A percentile compares a stretch with the other conserved stretches of the same genome.
phyloP scores from a whole-genome alignment of 2,329 filamentous ascomycete genomes.

The Neopestalotiopsis sp. region DNA sequence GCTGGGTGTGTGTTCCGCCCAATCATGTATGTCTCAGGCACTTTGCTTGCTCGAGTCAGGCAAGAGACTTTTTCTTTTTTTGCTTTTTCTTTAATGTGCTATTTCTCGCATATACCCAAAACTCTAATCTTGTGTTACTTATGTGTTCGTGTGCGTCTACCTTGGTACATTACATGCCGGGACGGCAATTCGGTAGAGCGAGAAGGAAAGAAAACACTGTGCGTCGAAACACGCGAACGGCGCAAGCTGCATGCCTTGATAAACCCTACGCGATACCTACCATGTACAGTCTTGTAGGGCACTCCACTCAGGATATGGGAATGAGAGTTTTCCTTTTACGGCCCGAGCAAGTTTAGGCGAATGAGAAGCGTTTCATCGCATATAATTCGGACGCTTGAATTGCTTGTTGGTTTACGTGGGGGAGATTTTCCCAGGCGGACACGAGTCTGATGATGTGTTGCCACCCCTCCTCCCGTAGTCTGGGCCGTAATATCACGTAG shows the following conservation, averaged over 20 bases:
- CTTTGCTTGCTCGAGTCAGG: neutral
- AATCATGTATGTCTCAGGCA: slow-evolving; percentile 1
- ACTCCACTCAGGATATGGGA: neutral
- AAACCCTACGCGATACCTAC: neutral
- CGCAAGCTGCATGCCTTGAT: neutral
- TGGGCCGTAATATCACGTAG: neutral
- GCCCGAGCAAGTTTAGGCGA: neutral
- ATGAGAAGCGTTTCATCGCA: neutral
- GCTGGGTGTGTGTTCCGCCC: neutral
- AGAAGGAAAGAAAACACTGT: neutral
- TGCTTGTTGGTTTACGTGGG: neutral
- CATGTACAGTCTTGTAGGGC: too few relatives aligned
- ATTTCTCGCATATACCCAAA: neutral
- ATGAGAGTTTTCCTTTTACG: neutral
- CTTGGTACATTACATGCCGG: neutral
- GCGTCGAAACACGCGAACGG: neutral
- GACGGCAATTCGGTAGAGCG: neutral
- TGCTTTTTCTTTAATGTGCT: neutral
- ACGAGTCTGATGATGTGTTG: neutral
- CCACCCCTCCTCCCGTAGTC: neutral
- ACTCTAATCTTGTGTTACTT: neutral
- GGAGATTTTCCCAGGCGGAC: neutral
- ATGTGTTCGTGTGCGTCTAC: neutral
- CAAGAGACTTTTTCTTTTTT: neutral
- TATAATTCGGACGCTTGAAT: neutral